These are phyloP conservation scores for Populus alba DNA, from an alignment of 345 rosid species.

Conservation along the genomic window DNA sequence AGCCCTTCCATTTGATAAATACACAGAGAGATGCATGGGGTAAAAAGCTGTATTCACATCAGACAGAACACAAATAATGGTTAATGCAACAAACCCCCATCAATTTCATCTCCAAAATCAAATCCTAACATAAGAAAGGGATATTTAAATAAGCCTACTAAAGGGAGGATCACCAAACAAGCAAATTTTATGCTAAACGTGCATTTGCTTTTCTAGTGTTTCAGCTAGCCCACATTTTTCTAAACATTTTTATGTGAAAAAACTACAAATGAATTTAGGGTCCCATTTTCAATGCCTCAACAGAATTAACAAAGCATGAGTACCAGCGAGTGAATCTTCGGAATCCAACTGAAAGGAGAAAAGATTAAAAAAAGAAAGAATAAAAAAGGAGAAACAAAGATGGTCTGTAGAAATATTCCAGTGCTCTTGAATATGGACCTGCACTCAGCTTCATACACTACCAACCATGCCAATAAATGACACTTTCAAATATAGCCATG, in stretches of 20 bases:
- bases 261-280: not conserved
- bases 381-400: not conserved
- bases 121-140: not conserved
- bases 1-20: not conserved
- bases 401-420: not conserved
- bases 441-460: not conserved
- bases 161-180: not conserved
- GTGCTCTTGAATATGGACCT: not conserved
- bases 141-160: not conserved
- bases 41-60: too few relatives aligned
- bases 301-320: not conserved
- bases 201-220: not conserved
- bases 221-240: not conserved
- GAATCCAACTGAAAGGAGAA: not conserved
- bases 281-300: not conserved
- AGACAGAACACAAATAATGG: too few relatives aligned
- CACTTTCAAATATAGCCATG: not conserved
- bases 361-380: too few relatives aligned
- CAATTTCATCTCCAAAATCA: too few relatives aligned
- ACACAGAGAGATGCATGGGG: not conserved
- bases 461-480: not conserved
- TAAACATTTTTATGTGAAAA: not conserved
- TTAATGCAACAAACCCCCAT: too few relatives aligned
- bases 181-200: not conserved
- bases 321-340: not conserved